Evolutionary conservation across 345 rosid species (phyloP).

Genomic region (Hirschfeldia incana): DNA sequence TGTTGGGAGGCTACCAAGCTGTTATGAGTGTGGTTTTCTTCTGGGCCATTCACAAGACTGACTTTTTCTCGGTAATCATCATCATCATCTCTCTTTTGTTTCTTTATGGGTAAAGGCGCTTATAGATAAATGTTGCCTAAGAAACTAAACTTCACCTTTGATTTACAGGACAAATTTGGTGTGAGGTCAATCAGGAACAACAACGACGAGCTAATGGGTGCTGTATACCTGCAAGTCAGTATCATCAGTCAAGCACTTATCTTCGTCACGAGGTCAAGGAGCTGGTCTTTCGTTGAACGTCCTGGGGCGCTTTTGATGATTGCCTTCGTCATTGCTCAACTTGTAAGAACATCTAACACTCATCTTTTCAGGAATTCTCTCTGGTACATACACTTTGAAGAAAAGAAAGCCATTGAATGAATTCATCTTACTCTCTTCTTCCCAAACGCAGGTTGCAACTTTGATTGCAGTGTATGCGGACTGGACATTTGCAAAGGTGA

Average conservation of each 20-base stretch:
- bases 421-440: slow-evolving; percentile 6
- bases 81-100: neutral
- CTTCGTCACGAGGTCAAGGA: slow-evolving; percentile 45
- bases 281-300: slow-evolving; percentile 46
- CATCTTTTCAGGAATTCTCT: neutral
- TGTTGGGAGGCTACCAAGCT: slow-evolving; percentile 80
- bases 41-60: slow-evolving; percentile 61
- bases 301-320: slow-evolving; percentile 40
- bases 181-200: slow-evolving; percentile 45
- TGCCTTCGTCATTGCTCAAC: slow-evolving; percentile 42
- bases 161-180: slow-evolving; percentile 62
- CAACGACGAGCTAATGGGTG: slow-evolving; percentile 48
- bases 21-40: slow-evolving; percentile 93
- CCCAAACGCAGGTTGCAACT: slow-evolving; percentile 55
- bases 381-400: neutral
- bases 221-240: slow-evolving; percentile 64
- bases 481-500: slow-evolving; percentile 54
- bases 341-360: slow-evolving; percentile 44
- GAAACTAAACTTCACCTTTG: slow-evolving; percentile 5
- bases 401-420: neutral
- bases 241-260: slow-evolving; percentile 46
- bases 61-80: slow-evolving; percentile 56
- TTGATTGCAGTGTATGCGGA: slow-evolving; percentile 57
- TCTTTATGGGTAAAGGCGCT: neutral
- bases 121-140: neutral